Conservation (phyloP, 1,284 basidiomycete genomes). For the Heterobasidion parviporum region DNA sequence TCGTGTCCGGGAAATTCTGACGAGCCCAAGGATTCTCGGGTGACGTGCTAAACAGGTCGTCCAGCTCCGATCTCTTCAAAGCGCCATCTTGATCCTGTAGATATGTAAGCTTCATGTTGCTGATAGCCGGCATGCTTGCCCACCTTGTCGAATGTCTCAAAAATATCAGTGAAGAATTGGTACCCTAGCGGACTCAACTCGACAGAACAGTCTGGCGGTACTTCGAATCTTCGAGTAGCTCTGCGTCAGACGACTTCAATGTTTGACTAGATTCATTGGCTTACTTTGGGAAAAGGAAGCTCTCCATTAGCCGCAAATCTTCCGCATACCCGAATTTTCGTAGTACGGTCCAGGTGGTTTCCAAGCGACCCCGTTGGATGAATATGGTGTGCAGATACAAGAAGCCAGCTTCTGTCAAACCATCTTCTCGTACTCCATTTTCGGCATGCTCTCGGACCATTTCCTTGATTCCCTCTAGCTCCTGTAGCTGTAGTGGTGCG, state of each 20-base stretch:
- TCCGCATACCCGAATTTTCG: slow-evolving; percentile 95
- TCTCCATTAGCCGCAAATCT: slow-evolving; percentile 84
- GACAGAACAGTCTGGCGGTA: slow-evolving; percentile 89
- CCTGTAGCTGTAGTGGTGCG: slow-evolving; percentile 85
- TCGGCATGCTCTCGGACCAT: slow-evolving; percentile 74
- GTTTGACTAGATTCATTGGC: slow-evolving; percentile 15
- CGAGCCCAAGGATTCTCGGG: slow-evolving; percentile 90
- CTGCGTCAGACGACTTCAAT: slow-evolving; percentile 9
- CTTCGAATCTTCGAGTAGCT: slow-evolving; percentile 64
- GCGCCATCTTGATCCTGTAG: slow-evolving; percentile 90
- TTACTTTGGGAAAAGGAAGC: slow-evolving; percentile 80
- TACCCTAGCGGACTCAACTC: slow-evolving; percentile 92
- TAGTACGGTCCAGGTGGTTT: slow-evolving; percentile 97
- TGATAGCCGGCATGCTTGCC: slow-evolving; percentile 4
- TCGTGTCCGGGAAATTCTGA: slow-evolving; percentile 85
- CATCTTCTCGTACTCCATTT: slow-evolving; percentile 60
- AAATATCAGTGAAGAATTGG: slow-evolving; percentile 96
- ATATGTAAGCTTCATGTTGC: not conserved
- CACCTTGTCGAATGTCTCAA: slow-evolving; percentile 94
- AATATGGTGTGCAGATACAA: slow-evolving; percentile 95
- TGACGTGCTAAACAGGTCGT: slow-evolving; percentile 87
- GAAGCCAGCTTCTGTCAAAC: slow-evolving; percentile 92
- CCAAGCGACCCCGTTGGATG: slow-evolving; percentile 92
- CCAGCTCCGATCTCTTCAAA: slow-evolving; percentile 78
- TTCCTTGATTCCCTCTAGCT: slow-evolving; percentile 86